Evolutionary conservation across 768 basidiomycete genomes (phyloP), one percentile per base, ranked within the genome.

Genomic region (Naematelia aurantialba): DNA sequence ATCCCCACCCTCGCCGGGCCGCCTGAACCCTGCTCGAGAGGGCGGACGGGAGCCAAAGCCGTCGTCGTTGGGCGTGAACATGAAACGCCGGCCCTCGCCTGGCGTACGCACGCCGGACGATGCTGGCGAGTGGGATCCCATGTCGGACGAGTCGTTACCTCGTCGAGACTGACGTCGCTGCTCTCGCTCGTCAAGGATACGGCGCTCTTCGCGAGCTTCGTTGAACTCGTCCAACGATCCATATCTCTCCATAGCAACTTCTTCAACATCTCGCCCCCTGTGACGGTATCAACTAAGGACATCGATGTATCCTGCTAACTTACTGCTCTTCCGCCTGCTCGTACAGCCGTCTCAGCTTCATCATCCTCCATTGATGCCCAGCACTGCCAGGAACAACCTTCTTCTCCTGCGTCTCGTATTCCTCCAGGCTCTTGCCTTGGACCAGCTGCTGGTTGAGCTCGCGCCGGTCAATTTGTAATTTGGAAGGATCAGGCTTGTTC

Each of bases 341-440:
- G 71, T 90, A 93, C 0, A 91, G 87, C 14, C 89, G 83, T 42
- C 86, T 84, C 0, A 99, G 83, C 67, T 92, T 91, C 86, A 89
- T 91, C 96, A 98, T 98, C 14, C 96, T 86, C 94, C 96, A 99
- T 72, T 85, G 86, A 1, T 90, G 91, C 11, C 94, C 94, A 3
- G 92, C 88, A 1, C 91, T 91, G 1, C 94, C 94, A 0, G 91
- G 90, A 0, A 83, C 84, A 55, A 80, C 66, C 49, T 75, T 73
- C 74, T 21, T 83, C 80, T 69, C 85, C 84, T 59, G 87, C 75
- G 64, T 61, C 51, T 62, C 68, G 49, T 73, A 72, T 10, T 74
- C 65, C 34, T 72, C 76, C 8, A 74, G 50, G 34, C 55, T 57
- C 61, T 81, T 82, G 2, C 82, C 84, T 84, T 91, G 67, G 29